phyloP scores from a whole-genome alignment of 163 green algal genomes.

The Scenedesmus sp. region DNA sequence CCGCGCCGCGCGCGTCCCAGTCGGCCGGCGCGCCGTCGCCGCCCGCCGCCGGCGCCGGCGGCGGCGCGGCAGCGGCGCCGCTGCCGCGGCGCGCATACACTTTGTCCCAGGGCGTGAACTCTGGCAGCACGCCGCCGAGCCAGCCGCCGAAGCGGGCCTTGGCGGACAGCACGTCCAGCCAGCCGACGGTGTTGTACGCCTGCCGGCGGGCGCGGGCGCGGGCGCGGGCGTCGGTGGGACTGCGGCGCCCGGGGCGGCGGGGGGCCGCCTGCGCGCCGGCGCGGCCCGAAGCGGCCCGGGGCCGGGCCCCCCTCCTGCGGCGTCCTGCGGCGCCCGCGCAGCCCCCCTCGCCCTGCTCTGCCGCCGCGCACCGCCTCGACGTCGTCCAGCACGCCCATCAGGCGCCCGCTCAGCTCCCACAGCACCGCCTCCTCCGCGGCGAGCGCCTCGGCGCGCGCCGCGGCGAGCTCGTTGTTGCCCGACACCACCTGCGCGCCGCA shows the following conservation, averaged over 20 bases:
- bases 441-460: conserved; percentile 68
- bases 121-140: conserved; percentile 60
- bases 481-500: conserved; percentile 58
- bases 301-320: too few relatives aligned
- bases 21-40: background rate
- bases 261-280: too few relatives aligned
- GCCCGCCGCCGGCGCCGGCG: background rate
- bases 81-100: conserved; percentile 53
- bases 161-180: conserved; percentile 72
- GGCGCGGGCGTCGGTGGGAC: too few relatives aligned
- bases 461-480: conserved; percentile 84
- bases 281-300: too few relatives aligned
- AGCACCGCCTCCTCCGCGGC: conserved; percentile 84
- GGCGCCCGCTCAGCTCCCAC: conserved; percentile 72
- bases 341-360: too few relatives aligned
- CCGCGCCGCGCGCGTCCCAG: conserved; percentile 25
- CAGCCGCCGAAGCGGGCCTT: conserved; percentile 75
- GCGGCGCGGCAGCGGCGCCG: conserved; percentile 12
- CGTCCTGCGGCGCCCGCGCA: too few relatives aligned
- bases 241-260: too few relatives aligned
- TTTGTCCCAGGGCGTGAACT: conserved; percentile 51
- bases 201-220: background rate
- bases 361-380: conserved; percentile 51
- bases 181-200: conserved; percentile 65
- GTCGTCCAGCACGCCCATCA: conserved; percentile 61